Evolutionary conservation across 257 asterid species (phyloP).

Genomic region (Primulina huaijiensis): DNA sequence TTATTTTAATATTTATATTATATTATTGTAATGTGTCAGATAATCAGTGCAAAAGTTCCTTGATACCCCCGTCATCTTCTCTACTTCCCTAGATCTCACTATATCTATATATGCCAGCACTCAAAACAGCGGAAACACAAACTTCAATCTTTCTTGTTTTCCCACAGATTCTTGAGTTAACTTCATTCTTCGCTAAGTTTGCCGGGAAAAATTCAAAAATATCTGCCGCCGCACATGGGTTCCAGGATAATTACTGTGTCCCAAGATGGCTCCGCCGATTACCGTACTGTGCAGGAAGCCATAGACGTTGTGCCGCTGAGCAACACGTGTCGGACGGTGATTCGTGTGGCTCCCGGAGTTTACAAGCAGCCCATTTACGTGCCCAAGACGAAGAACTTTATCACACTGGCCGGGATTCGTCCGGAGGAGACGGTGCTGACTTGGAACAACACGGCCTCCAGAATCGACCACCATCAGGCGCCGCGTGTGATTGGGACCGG

Average conservation of each 20-base stretch:
- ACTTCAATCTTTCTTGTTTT: neutral
- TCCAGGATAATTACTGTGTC: conserved; percentile 62
- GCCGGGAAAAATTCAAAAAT: neutral
- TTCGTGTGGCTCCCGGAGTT: conserved; percentile 75
- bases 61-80: neutral
- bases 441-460: conserved; percentile 80
- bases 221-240: conserved; percentile 24
- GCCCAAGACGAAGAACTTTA: conserved; percentile 81
- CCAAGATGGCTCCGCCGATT: conserved; percentile 61
- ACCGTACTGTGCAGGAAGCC: conserved; percentile 88
- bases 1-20: no score
- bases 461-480: conserved; percentile 87
- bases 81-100: conserved; percentile 5
- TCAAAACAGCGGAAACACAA: no score
- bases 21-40: no score
- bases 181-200: neutral
- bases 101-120: conserved; percentile 7
- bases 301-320: conserved; percentile 76
- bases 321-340: conserved; percentile 68
- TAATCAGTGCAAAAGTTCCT: no score
- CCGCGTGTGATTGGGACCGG: conserved; percentile 91
- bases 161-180: neutral
- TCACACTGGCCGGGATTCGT: conserved; percentile 68
- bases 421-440: conserved; percentile 82
- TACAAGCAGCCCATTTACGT: conserved; percentile 79